Evolutionary conservation across 2,329 filamentous ascomycete species (phyloP), one percentile per base, ranked within the genome.

Genomic region (Orbilia quercus): DNA sequence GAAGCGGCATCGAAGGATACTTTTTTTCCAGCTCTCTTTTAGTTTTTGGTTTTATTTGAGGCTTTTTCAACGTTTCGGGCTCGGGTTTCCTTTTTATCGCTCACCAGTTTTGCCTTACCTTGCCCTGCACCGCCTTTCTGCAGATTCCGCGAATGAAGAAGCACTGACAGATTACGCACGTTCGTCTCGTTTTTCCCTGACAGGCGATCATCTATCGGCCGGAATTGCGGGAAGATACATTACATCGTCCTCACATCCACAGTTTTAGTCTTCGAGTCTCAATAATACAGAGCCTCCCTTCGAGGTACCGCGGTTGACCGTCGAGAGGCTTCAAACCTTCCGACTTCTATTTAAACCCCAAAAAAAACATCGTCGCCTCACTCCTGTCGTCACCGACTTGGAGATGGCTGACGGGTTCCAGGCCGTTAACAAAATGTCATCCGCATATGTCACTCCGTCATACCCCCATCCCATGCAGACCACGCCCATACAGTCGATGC

Each of bases 351-450:
- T 38, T 38, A 20, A 12, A 18, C 47, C 55, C 7, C 7, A 36
- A 28, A 28, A 12, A 18, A 28, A 6, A 16, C 50, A 16, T 36
- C 59, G 51, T 63, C 53, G 67, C 53, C 54, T 20, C 44, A 60
- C 59, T 59, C 45, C 53, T 45, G 34, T 64, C 47, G 12, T 63
- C 23, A n/a, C n/a, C 31, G 55, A 53, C 54, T 54, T 55, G 60
- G 69, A 66, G 60, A 73, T 73, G 69, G 69, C 69, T 62, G 69
- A 73, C 60, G 60, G 69, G 42, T 74, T 74, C 20, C 70, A 67
- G 48, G 62, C 70, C 18, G 70, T 74, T 9, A 74, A 74, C 63
- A 74, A 62, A 12, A 74, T 74, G 70, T 67, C 70, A 50, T 69
- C 70, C 25, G 60, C 60, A 23, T 73, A 53, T 22, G 60, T 45